Base-by-base conservation (phyloP, 2,329 filamentous ascomycete genomes). In the Lithohypha guttulata region DNA sequence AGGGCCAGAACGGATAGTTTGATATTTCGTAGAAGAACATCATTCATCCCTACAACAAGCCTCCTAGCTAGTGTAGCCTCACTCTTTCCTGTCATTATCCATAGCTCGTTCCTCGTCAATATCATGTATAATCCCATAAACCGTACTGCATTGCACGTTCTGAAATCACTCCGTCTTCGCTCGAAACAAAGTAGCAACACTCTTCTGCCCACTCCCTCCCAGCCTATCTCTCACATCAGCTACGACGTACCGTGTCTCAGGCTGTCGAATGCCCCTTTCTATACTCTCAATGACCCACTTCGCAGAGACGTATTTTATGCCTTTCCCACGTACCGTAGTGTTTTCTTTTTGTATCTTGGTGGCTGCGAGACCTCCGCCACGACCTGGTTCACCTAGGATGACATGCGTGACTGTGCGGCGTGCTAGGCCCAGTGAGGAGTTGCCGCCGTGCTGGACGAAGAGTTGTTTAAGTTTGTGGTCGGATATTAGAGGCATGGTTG, bases 201-300 rank as follows among this genome's bases (percentile, higher is more conserved):
- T 82, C 47, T 63, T 63, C 56, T 86, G 81, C 3, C 71, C 68
- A 49, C 68, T 72, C 0, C 71, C 58, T 5, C 75, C 77, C 35
- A 82, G 58, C 29, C 35, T 46, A 13, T 34, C 38, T 3, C 38
- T 38, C 3, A 52, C 34, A 50, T 73, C 77, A 48, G 82, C 56
- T 29, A 68, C 71, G 22, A 74, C 69, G 55, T 87, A 94, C 38
- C 73, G 68, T 19, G 77, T 71, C 61, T 95, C 87, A 0, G 81
- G 69, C 28, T 93, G 66, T 40, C 86, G 69, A 56, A 75, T 84
- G 2, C 79, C 81, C 1, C 72, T 77, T 49, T 80, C 82, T 49
- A 94, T 69, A 56, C 84, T 87, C 55, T 93, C 83, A n/a, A 93
- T 61, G 4, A 84, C 75, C 84, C 81, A 95, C 51, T 93, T 81